Base-by-base conservation (phyloP, 495 filamentous ascomycete species). In the Chaetomium fimeti region DNA sequence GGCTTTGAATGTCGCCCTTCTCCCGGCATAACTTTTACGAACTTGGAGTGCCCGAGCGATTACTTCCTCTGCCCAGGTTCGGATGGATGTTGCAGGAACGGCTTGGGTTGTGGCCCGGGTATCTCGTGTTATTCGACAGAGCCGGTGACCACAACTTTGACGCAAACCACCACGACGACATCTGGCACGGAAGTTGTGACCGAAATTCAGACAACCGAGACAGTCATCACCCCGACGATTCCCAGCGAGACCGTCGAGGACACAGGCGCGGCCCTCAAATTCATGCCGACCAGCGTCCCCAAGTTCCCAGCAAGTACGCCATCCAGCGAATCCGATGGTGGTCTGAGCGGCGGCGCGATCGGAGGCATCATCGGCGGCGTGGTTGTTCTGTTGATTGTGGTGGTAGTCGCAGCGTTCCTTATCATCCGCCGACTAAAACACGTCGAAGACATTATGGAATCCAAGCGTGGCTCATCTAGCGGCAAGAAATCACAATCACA, bases 361-460 rank as follows among this genome's bases (percentile, higher is more conserved):
- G 80, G 76, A 2, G 80, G 80, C 8, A 81, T 82, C 58, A 69
- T 81, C n/a, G 74, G 71, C 43, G 80, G 77, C 13, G 77, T 71
- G 6, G 68, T 80, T n/a, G 71, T 68, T 9, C 43, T 81, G 0
- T 61, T 81, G 0, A n/a, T 78, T 11, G 63, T 74, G 42, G 72
- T 81, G 16, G 16, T 81, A 22, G 60, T 61, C 15, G 74, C 75
- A 18, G 71, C 78, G 0, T 72, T 61, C 61, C 52, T 82, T 25
- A 71, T 82, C 56, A 67, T 80, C 55, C 69, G 74, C 9, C 74
- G 74, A 1, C 73, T 82, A 6, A 77, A 76, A 42, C 71, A 61
- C 0, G 72, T 75, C 28, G 63, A 63, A 25, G 68, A 71, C 32
- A 67, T 65, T 2, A 64, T 74, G 12, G 72, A 75, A 53, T 77